Evolutionary conservation across 306 rosid genomes (phyloP).

Genomic region (Ammopiptanthus mongolicus): DNA sequence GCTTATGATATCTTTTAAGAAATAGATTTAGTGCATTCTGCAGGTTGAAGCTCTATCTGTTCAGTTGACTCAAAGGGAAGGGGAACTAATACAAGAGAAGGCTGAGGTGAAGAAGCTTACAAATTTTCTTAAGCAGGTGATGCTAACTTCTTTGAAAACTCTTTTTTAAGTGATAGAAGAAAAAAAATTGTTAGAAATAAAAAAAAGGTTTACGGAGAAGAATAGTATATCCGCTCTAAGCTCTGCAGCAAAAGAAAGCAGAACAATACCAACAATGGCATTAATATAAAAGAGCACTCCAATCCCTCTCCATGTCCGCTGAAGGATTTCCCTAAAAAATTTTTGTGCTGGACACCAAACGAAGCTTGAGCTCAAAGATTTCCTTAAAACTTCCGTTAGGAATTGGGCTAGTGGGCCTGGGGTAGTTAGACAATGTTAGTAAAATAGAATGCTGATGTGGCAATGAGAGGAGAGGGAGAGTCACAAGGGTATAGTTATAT

Average conservation of each 20-base stretch:
- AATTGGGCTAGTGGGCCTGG: too few relatives aligned
- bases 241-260: background rate
- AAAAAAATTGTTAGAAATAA: background rate
- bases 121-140: constrained; percentile 95
- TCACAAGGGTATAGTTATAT: too few relatives aligned
- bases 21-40: background rate
- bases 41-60: constrained; percentile 78
- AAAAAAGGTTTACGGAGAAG: background rate
- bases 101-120: constrained; percentile 93
- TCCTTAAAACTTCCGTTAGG: background rate
- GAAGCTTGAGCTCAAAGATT: background rate
- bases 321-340: background rate
- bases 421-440: too few relatives aligned
- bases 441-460: too few relatives aligned
- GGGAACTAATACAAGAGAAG: constrained; percentile 78
- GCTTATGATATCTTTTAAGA: background rate
- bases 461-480: too few relatives aligned
- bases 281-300: background rate
- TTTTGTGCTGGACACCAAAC: background rate
- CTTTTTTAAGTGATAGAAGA: background rate
- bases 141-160: background rate
- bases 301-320: background rate
- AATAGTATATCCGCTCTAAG: background rate
- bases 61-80: constrained; percentile 77
- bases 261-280: background rate